Evolutionary conservation across 176 grass and related monocot species (phyloP).

Genomic region (Otatea glauca): DNA sequence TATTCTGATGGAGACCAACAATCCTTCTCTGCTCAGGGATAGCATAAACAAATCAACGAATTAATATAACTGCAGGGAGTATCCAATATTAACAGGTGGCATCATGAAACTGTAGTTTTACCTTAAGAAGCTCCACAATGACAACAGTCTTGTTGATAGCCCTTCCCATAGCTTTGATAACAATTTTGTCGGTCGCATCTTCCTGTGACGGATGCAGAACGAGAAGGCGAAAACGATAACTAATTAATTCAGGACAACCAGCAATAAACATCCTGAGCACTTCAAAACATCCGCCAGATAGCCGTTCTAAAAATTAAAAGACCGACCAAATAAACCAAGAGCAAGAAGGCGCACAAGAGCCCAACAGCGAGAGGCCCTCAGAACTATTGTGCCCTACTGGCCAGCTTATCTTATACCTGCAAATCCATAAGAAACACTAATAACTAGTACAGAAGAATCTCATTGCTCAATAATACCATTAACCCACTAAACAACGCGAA

Average conservation of each 20-base stretch:
- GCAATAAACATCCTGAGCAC: background rate
- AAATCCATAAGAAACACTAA: background rate
- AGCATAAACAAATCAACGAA: background rate
- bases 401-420: background rate
- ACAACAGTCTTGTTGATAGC: constrained; percentile 69
- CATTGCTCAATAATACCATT: background rate
- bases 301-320: background rate
- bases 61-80: background rate
- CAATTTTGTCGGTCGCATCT: constrained; percentile 42
- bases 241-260: background rate
- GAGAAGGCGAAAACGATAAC: background rate
- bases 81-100: background rate
- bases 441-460: background rate
- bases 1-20: constrained; percentile 69
- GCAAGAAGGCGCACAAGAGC: background rate
- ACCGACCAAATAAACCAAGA: background rate
- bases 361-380: background rate
- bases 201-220: constrained; percentile 40
- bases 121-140: constrained; percentile 79
- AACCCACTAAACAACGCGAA: background rate
- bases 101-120: background rate
- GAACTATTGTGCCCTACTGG: background rate
- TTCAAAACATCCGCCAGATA: background rate
- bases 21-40: constrained; percentile 65
- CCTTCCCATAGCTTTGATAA: constrained; percentile 79